phyloP scores from a whole-genome alignment of 768 basidiomycete species.

The Auricularia sp. region DNA sequence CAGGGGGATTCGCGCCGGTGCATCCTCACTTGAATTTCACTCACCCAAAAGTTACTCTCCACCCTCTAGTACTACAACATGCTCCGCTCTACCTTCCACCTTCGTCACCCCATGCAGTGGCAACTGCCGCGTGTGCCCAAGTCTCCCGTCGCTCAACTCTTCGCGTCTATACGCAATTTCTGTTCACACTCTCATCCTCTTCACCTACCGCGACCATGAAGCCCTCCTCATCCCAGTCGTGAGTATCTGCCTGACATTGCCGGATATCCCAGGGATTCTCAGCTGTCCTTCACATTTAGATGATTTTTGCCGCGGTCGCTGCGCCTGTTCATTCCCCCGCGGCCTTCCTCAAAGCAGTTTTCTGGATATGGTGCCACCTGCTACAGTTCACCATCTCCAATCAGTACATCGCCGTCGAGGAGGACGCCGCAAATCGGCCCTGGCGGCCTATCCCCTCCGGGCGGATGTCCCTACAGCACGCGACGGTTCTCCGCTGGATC shows the following conservation, averaged over 20 bases:
- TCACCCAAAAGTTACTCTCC: no score
- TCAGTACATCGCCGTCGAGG: constrained; percentile 30
- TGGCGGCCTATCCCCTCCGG: constrained; percentile 36
- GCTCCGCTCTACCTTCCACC: no score
- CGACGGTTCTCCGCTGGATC: constrained; percentile 27
- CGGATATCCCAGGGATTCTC: neutral
- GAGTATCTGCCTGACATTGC: constrained; percentile 9
- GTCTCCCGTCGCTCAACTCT: no score
- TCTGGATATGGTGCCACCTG: constrained; percentile 38
- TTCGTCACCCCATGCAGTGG: no score
- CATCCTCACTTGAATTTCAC: no score
- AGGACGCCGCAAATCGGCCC: constrained; percentile 36
- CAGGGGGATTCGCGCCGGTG: no score
- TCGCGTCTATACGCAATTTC: neutral
- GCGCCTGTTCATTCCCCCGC: constrained; percentile 19
- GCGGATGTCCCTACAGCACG: constrained; percentile 26
- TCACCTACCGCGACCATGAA: constrained; percentile 37
- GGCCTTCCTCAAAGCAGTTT: constrained; percentile 17
- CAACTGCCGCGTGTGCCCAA: no score
- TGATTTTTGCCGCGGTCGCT: constrained; percentile 22
- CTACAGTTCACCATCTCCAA: constrained; percentile 37
- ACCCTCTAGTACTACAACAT: no score
- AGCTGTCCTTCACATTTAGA: constrained; percentile 14
- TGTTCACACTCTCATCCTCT: constrained; percentile 16
- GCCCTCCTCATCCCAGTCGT: constrained; percentile 40